A percentile compares a stretch with the other conserved stretches of the same genome.
phyloP scores from a whole-genome alignment of 2,329 filamentous ascomycete genomes.

The Ophiostoma tasmaniense region DNA sequence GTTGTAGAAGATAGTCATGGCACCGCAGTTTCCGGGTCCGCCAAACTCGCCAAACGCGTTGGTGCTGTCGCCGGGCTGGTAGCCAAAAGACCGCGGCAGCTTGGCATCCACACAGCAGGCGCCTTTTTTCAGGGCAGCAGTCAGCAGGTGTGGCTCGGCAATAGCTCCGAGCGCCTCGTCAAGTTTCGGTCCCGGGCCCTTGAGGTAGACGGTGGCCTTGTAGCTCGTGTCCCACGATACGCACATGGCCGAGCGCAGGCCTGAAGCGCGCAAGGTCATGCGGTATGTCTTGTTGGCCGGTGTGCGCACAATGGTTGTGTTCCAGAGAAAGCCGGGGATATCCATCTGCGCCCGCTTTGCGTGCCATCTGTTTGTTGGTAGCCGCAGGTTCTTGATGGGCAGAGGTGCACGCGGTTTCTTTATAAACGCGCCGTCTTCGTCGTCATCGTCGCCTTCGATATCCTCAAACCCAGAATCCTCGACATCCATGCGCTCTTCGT shows the following conservation, averaged over 20 bases:
- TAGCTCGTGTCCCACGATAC: conserved; percentile 87
- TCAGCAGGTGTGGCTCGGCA: conserved; percentile 16
- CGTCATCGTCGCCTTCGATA: neutral
- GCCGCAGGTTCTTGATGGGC: conserved; percentile 82
- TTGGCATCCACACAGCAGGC: conserved; percentile 16
- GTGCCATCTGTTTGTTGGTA: conserved; percentile 91
- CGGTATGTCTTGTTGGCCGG: conserved; percentile 87
- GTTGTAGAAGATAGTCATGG: conserved; percentile 17
- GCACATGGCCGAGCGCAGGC: conserved; percentile 61
- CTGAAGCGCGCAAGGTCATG: conserved; percentile 71
- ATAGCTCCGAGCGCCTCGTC: conserved; percentile 15
- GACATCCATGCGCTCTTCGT: neutral
- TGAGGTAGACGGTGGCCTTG: conserved; percentile 74
- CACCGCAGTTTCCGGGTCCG: conserved; percentile 19
- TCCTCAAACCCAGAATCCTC: neutral
- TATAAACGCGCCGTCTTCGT: neutral
- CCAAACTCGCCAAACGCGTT: neutral
- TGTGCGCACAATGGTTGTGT: conserved; percentile 75
- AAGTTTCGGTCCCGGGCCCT: conserved; percentile 39
- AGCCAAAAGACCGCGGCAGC: conserved; percentile 19
- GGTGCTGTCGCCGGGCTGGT: conserved; percentile 2
- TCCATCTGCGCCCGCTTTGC: conserved; percentile 89
- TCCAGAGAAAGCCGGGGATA: conserved; percentile 70
- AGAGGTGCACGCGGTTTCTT: conserved; percentile 58
- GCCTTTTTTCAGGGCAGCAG: conserved; percentile 10